A percentile compares a stretch with the other conserved stretches of the same genome.
Conservation (phyloP, 1,284 basidiomycete genomes). For the Tilletia horrida region DNA sequence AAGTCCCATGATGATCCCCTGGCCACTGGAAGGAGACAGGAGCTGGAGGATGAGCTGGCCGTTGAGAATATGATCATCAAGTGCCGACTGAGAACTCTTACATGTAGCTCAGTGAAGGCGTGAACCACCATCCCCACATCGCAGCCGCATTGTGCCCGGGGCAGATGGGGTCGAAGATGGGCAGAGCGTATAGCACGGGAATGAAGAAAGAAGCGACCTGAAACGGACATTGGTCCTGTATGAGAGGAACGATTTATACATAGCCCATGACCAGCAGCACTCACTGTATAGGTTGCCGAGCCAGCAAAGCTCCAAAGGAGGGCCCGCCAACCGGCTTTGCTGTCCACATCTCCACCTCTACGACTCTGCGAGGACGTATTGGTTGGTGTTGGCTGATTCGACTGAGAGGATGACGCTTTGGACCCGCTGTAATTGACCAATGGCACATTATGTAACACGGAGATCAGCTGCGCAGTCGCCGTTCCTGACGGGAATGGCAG, state of each 20-base stretch:
- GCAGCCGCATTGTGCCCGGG: conserved; percentile 64
- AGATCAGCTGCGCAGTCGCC: conserved; percentile 92
- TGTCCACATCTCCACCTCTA: conserved; percentile 20
- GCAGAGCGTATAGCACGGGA: conserved; percentile 84
- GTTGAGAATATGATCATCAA: conserved; percentile 48
- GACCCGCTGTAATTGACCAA: conserved; percentile 58
- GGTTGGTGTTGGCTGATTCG: not conserved
- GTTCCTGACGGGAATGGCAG: conserved; percentile 87
- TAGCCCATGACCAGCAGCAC: too few species aligned
- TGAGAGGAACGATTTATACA: not conserved
- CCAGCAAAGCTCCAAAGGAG: conserved; percentile 49
- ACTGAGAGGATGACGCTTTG: conserved; percentile 1
- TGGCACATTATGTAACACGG: conserved; percentile 77
- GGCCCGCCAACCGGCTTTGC: conserved; percentile 29
- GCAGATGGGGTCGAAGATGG: conserved; percentile 75
- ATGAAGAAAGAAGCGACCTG: conserved; percentile 70
- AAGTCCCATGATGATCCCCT: conserved; percentile 95
- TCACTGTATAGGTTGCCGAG: conserved; percentile 32
- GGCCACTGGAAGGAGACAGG: conserved; percentile 30
- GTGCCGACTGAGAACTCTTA: conserved; percentile 66
- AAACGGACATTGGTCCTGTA: not conserved
- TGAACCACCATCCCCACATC: conserved; percentile 92
- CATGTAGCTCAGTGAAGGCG: conserved; percentile 72
- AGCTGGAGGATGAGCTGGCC: not conserved
- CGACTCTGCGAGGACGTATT: not conserved